Base-by-base conservation (phyloP, 78 protist species). In the Tieghemostelium lacteum region DNA sequence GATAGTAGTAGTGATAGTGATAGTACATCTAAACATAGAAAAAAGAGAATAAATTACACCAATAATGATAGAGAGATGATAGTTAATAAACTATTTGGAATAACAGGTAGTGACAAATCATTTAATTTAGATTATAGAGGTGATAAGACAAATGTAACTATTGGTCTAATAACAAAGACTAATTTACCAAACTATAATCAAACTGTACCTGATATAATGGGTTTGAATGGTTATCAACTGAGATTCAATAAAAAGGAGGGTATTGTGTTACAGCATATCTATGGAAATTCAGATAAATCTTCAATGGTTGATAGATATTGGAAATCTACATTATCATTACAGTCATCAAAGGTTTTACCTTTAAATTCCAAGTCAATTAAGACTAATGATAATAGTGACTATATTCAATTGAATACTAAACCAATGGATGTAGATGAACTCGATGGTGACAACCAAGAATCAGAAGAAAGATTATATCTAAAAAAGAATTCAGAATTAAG, bases 231-330 rank as follows among this genome's bases (percentile, higher is more conserved):
- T 12, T 29, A 22, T 28, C 37, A 66, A 73, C 7, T 83, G 28
- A 63, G 19, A 20, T 83, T 69, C 42, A 39, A 52, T 26, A 83
- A 52, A 50, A 66, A 83, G n/a, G 64, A 69, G 22, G 91, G 91
- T 26, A 26, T 67, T 29, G 8, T 29, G 42, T 31, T 83, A 2
- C 63, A 66, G 22, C 12, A 71, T 33, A 17, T 37, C 19, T 28
- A 60, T n/a, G 7, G 14, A 45, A 6, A 45, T 45, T 45, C 52
- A 45, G n/a, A n/a, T n/a, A 31, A 29, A 64, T 31, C 71, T 36
- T 3, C 7, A 64, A 2, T 10, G 29, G 10, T 7, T 10, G 29
- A 22, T 62, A 28, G 20, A 29, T 28, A 28, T 8, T 61, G 16
- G 26, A 26, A n/a, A 61, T 7, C 16, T 12, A n/a, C 22, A 31